Evolutionary conservation across 495 filamentous ascomycete species (phyloP).

Genomic region (Acidomyces sp.): DNA sequence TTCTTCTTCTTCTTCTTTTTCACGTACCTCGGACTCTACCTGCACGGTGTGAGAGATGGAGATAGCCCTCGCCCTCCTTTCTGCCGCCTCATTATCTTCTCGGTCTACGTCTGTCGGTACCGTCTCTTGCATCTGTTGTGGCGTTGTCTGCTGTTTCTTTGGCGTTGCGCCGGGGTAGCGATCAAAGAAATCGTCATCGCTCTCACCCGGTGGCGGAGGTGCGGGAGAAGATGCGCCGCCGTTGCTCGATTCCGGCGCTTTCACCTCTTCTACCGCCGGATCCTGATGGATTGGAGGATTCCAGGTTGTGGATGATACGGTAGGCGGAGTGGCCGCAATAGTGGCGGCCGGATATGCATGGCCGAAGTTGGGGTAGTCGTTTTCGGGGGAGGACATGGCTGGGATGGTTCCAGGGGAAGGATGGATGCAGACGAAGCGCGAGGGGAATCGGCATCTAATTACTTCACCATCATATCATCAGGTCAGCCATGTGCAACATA

Average conservation of each 20-base stretch:
- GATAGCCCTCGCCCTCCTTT: too few relatives aligned
- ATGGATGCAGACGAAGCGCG: too few relatives aligned
- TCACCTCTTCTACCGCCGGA: not conserved
- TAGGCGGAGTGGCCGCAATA: not conserved
- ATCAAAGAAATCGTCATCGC: constrained; percentile 30
- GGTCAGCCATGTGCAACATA: too few relatives aligned
- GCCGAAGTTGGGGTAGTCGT: constrained; percentile 8
- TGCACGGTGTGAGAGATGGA: too few relatives aligned
- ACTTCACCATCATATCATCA: too few relatives aligned
- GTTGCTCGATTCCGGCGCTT: constrained; percentile 1
- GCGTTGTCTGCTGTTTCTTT: constrained; percentile 2
- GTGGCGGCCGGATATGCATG: constrained; percentile 7
- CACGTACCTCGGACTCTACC: too few relatives aligned
- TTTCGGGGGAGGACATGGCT: constrained; percentile 1
- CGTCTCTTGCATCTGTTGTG: not conserved
- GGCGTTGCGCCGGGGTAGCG: constrained; percentile 17
- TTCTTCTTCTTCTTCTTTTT: not conserved
- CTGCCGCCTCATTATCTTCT: not conserved
- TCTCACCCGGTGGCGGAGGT: constrained; percentile 3
- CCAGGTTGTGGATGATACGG: constrained; percentile 9
- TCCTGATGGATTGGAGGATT: constrained; percentile 16
- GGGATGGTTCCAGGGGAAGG: too few relatives aligned
- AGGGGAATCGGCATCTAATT: too few relatives aligned
- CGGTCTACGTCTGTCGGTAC: not conserved
- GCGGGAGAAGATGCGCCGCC: constrained; percentile 8